Evolutionary conservation across 163 green algal species (phyloP), one percentile per base, ranked within the genome.

Genomic region (Scenedesmus sp.): DNA sequence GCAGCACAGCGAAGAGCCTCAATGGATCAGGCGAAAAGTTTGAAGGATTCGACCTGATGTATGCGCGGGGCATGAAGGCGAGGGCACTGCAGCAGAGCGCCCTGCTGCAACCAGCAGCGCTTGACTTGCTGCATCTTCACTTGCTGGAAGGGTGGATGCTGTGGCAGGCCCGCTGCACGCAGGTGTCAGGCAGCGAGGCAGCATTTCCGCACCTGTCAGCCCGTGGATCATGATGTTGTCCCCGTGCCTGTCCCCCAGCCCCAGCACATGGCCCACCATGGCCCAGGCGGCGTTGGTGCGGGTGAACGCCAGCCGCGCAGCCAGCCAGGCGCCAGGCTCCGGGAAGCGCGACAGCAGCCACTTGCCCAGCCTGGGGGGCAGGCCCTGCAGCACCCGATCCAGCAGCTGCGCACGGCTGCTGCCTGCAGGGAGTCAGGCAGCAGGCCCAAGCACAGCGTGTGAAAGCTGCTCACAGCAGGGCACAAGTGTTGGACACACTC

Each of bases 161-260:
- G 20, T 24, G 42, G 1, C 33, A 61, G 24, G 33, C 40, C 3
- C n/a, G 81, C n/a, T 46, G 81, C 81, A 86, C n/a, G 73, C 42
- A n/a, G 13, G 7, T 15, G 0, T 0, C 81, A 43, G n/a, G n/a
- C 20, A 46, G 33, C 30, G 56, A 24, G 26, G 7, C 6, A 65
- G 97, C 78, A 99, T 94, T 4, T 4, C 92, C 92, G 98, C 97
- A 24, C 98, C 97, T 26, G 86, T 96, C 24, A 89, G 76, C 0
- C 43, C 89, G 93, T 99, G 95, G 22, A 99, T 88, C 93, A 99
- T 95, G 33, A 99, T 96, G 95, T 99, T 99, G 90, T 99, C 98
- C 6, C 98, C 97, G 89, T 99, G 98, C 12, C 98, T 89, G 93
- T 99, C 98, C 5, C 98, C 98, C 83, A 99, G 95, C 7, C 98